These are phyloP conservation scores for Ehretia macrophylla DNA, from an alignment of 257 asterid species.

Conservation along the genomic window DNA sequence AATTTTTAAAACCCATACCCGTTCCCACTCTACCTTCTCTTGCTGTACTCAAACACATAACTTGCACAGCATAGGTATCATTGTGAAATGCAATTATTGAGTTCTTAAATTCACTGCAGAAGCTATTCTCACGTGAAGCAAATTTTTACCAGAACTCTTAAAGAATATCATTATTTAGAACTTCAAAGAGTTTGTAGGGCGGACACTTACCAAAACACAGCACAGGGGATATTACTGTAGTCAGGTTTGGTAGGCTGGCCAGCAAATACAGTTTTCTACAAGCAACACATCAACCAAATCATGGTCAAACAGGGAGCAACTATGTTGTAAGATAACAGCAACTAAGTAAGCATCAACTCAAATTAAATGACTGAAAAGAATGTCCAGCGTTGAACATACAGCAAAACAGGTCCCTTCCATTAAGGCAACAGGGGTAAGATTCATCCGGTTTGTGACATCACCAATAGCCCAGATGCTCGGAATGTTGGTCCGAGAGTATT, in stretches of 20 bases:
- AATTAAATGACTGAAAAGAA: not conserved
- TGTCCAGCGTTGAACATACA: slow-evolving; percentile 40
- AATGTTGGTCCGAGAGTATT: slow-evolving; percentile 70
- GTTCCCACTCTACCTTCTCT: too few species aligned
- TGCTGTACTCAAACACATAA: too few species aligned
- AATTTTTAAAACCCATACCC: too few species aligned
- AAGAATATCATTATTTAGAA: not conserved
- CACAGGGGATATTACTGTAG: slow-evolving; percentile 70
- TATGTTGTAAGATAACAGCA: too few species aligned
- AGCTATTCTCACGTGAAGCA: not conserved
- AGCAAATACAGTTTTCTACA: slow-evolving; percentile 94
- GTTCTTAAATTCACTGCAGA: too few species aligned
- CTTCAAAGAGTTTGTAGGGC: slow-evolving; percentile 1
- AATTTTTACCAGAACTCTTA: not conserved
- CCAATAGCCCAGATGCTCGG: slow-evolving; percentile 99
- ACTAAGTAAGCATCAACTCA: too few species aligned
- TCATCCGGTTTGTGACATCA: slow-evolving; percentile 86
- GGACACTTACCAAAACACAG: slow-evolving; percentile 79
- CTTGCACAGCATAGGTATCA: too few species aligned
- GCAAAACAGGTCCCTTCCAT: slow-evolving; percentile 94
- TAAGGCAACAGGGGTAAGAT: slow-evolving; percentile 98
- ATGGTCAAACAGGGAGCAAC: too few species aligned
- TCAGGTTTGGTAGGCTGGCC: slow-evolving; percentile 76
- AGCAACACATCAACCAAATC: slow-evolving; percentile 4
- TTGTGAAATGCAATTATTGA: too few species aligned